Conservation (phyloP, 305 asterid genomes). For the Fraxinus baroniana region DNA sequence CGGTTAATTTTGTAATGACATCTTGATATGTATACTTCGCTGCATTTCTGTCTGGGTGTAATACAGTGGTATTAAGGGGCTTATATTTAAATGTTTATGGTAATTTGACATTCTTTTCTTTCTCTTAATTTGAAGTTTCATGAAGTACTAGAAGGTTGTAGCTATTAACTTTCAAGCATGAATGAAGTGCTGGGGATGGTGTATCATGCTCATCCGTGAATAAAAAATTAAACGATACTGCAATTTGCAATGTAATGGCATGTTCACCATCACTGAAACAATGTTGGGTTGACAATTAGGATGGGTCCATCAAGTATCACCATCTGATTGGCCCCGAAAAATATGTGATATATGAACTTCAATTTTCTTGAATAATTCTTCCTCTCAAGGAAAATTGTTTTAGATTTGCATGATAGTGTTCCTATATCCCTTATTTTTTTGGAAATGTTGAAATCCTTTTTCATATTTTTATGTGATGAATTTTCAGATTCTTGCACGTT, state of each 20-base stretch:
- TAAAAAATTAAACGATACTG: slow-evolving; percentile 3
- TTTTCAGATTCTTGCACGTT: slow-evolving; percentile 89
- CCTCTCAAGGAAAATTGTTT: slow-evolving; percentile 7
- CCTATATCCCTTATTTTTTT: not conserved
- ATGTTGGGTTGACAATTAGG: slow-evolving; percentile 18
- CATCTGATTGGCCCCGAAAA: slow-evolving; percentile 12
- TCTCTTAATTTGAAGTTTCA: not conserved
- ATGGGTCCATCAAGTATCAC: slow-evolving; percentile 12
- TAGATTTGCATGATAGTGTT: slow-evolving; percentile 7
- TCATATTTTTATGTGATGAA: slow-evolving; percentile 26
- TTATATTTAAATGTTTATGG: slow-evolving; percentile 4
- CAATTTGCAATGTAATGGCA: not conserved
- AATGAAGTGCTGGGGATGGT: slow-evolving; percentile 10
- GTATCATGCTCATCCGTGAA: slow-evolving; percentile 14
- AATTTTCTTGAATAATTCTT: slow-evolving; percentile 21
- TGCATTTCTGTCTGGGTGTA: slow-evolving; percentile 6
- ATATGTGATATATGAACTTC: slow-evolving; percentile 18
- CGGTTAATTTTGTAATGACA: slow-evolving; percentile 20
- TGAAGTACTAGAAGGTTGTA: slow-evolving; percentile 2
- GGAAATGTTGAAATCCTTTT: slow-evolving; percentile 18
- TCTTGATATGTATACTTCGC: slow-evolving; percentile 1
- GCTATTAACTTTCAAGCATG: not conserved
- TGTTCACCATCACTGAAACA: slow-evolving; percentile 16
- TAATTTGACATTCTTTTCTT: not conserved
- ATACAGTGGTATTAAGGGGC: slow-evolving; percentile 16